Base-by-base conservation (phyloP, 129 eudicot genomes). In the Tanacetum coccineum region DNA sequence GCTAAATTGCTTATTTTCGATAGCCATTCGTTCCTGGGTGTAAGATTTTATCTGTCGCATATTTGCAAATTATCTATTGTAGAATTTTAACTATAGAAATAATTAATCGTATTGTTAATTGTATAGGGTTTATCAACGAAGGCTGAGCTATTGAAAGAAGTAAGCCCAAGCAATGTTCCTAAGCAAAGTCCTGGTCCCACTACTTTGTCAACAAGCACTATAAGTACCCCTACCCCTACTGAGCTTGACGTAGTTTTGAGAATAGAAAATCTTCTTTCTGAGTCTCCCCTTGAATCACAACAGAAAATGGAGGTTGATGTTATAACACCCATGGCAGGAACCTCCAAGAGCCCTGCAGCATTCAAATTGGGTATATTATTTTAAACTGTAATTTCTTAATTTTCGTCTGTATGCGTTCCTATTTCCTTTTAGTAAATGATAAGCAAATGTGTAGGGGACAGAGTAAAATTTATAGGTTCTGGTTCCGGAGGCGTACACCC, bases 1-100 rank as follows among this genome's bases (percentile, higher is more conserved):
- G 98, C 98, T 28, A 92, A 85, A 79, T 80, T 92, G 81, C 98
- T 92, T 64, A 80, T 84, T 63, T 88, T 88, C 42, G 98, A 92
- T 70, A 78, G 87, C 77, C 78, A 80, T 63, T 81, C 83, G 0
- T 84, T 85, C 53, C 56, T 88, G 76, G 85, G 87, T 58, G 98
- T 92, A 92, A 85, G 98, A 59, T 53, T 46, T 58, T 62, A 28
- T 59, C 53, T 45, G 22, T 26, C 22, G 21, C 28, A 6, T 50
- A 66, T 13, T 55, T 11, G 32, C 48, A 19, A 20, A 19, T 61
- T 32, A 49, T 46, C 7, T 5, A 63, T 61, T 49, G 50, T 14
- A 49, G 19, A 20, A 39, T 70, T 10, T 44, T 40, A 8, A 2
- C 42, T 36, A 36, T 40, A n/a, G 18, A 19, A 66, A 59, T 10